These are phyloP conservation scores for Grammothele lineata DNA, from an alignment of 768 basidiomycete genomes.

Conservation along the genomic window DNA sequence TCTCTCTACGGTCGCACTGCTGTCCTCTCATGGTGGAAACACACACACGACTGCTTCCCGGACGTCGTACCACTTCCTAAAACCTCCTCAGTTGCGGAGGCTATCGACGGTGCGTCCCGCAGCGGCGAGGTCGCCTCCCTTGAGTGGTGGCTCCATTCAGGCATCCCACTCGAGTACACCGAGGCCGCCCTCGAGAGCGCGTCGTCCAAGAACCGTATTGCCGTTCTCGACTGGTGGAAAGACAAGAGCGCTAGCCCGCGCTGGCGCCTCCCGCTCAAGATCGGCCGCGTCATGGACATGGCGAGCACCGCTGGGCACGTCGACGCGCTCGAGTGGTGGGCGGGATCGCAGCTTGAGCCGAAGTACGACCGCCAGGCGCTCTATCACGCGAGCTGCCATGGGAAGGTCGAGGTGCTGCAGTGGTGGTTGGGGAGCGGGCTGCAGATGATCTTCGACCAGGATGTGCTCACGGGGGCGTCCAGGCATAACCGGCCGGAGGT, in stretches of 20 bases:
- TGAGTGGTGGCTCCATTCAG: constrained; percentile 78
- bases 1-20: constrained; percentile 67
- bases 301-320: constrained; percentile 77
- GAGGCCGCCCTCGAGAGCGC: constrained; percentile 78
- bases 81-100: constrained; percentile 54
- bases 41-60: constrained; percentile 55
- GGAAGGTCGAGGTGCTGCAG: constrained; percentile 72
- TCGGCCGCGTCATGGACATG: constrained; percentile 83
- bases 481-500: constrained; percentile 78
- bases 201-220: constrained; percentile 71
- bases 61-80: constrained; percentile 55
- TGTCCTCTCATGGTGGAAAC: constrained; percentile 82
- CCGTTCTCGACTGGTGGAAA: constrained; percentile 84
- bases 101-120: constrained; percentile 75
- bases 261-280: constrained; percentile 60
- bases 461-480: constrained; percentile 76
- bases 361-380: constrained; percentile 77
- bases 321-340: constrained; percentile 82
- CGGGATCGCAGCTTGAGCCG: constrained; percentile 67
- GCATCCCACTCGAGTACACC: constrained; percentile 66
- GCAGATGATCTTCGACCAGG: constrained; percentile 75
- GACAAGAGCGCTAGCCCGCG: constrained; percentile 37
- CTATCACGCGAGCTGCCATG: constrained; percentile 74
- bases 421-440: constrained; percentile 84
- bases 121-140: constrained; percentile 71